A percentile compares a stretch with the other conserved stretches of the same genome.
phyloP scores from a whole-genome alignment of 2,329 filamentous ascomycete species.

The Xylaria sp. region DNA sequence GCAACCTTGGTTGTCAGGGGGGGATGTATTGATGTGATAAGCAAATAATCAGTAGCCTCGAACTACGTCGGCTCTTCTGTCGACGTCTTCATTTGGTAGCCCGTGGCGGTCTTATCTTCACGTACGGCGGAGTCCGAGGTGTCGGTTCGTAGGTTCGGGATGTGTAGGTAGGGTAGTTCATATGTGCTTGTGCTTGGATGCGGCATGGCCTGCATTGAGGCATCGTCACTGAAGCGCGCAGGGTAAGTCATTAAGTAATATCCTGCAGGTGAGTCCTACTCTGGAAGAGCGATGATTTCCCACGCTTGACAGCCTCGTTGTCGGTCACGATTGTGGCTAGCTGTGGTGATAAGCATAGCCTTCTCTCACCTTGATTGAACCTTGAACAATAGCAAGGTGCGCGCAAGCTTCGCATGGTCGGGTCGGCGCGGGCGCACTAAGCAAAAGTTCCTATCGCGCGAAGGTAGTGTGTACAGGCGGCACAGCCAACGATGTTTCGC shows the following conservation, averaged over 20 bases:
- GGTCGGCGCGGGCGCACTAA: conserved; percentile 15
- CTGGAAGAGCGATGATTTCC: background rate
- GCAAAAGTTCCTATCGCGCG: conserved; percentile 24
- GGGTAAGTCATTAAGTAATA: background rate
- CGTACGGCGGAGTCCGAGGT: conserved; percentile 7
- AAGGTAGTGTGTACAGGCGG: conserved; percentile 16
- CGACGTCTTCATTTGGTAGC: conserved; percentile 22
- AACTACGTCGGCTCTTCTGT: conserved; percentile 15
- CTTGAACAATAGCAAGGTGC: background rate
- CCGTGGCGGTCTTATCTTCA: conserved; percentile 10
- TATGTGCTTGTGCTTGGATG: background rate
- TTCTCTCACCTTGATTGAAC: background rate
- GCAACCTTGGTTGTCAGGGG: conserved; percentile 5
- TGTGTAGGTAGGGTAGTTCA: background rate
- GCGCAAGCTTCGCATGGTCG: background rate
- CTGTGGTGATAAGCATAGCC: conserved; percentile 16
- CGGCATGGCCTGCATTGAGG: conserved; percentile 7
- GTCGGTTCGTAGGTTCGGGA: conserved; percentile 2
- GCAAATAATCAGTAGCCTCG: conserved; percentile 10
- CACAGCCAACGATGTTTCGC: conserved; percentile 34
- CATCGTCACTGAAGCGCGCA: background rate
- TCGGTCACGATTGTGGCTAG: conserved; percentile 11
- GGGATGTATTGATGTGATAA: conserved; percentile 18
- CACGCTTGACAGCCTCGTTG: conserved; percentile 15
- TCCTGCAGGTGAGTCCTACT: background rate